A percentile compares a stretch with the other conserved stretches of the same genome.
phyloP scores from a whole-genome alignment of 2,329 filamentous ascomycete genomes.

The Emergomyces africanus region DNA sequence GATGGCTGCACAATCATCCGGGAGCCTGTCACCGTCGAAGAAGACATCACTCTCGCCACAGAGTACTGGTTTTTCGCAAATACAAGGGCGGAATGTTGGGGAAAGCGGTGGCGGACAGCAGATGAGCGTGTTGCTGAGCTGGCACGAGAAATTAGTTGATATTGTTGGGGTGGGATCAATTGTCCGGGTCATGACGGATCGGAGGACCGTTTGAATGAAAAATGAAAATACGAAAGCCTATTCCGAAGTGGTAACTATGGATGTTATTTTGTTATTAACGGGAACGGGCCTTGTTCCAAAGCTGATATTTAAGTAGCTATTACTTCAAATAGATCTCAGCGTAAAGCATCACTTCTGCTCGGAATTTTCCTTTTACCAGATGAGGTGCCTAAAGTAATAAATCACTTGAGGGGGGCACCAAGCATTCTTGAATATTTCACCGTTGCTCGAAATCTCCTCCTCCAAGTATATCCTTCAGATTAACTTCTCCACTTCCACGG shows the following conservation, averaged over 20 bases:
- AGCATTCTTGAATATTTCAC: background rate
- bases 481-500: conserved; percentile 75
- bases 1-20: conserved; percentile 45
- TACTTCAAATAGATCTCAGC: background rate
- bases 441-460: conserved; percentile 21
- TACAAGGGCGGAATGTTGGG: conserved; percentile 44
- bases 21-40: conserved; percentile 37
- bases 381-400: background rate
- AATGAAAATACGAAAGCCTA: background rate
- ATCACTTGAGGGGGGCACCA: background rate
- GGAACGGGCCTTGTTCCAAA: background rate
- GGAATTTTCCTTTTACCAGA: background rate
- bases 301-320: background rate
- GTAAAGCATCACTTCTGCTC: background rate
- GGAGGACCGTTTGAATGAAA: conserved; percentile 59
- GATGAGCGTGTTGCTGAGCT: conserved; percentile 95
- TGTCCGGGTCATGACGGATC: conserved; percentile 90
- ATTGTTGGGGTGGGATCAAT: conserved; percentile 87
- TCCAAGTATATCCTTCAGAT: conserved; percentile 68
- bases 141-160: conserved; percentile 98
- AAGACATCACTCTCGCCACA: conserved; percentile 51
- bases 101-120: conserved; percentile 64
- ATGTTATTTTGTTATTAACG: background rate
- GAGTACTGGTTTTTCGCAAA: conserved; percentile 78
- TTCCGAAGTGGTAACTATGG: background rate